Evolutionary conservation across 352 stramenopile species (phyloP), one percentile per base, ranked within the genome.

Genomic region (Phytophthora cactorum): DNA sequence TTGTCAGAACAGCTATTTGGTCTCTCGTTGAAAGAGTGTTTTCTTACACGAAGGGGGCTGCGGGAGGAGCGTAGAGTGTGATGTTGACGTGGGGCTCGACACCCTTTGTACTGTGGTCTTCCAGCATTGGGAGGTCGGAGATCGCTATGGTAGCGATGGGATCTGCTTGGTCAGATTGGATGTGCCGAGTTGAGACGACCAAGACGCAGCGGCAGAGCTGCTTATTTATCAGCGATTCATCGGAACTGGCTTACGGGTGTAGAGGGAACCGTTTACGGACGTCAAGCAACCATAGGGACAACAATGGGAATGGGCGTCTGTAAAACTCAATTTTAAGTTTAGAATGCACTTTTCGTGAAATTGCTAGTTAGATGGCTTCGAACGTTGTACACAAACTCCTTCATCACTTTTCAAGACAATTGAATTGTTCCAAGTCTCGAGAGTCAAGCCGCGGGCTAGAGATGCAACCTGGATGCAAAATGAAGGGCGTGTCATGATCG

Each of bases 51-150:
- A 38, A 38, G 5, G 32, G 7, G 7, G 32, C 32, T 12, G 32
- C 32, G n/a, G n/a, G n/a, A 38, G 32, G 32, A 11, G 32, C 32
- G 55, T 70, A 67, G 43, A 70, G 50, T 2, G 66, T 56, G 34
- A 63, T 47, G 7, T 67, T 71, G 14, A 59, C 52, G 14, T 60
- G 49, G 3, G 53, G n/a, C 1, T 36, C 49, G 3, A 27, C 27
- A 44, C 52, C 60, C 28, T 36, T 41, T 22, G 39, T 25, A 17
- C 8, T 22, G n/a, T 63, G n/a, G 8, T 58, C 62, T 59, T 47
- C 62, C 22, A 71, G 51, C 66, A 70, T 74, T 8, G 41, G 49
- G 25, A 62, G 44, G n/a, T n/a, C n/a, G n/a, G n/a, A n/a, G n/a
- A n/a, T n/a, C 6, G 67, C 14, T 49, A 49, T 29, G 38, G 38